These are phyloP conservation scores for Suillus alpinus DNA, from an alignment of 768 basidiomycete species.

Conservation along the genomic window DNA sequence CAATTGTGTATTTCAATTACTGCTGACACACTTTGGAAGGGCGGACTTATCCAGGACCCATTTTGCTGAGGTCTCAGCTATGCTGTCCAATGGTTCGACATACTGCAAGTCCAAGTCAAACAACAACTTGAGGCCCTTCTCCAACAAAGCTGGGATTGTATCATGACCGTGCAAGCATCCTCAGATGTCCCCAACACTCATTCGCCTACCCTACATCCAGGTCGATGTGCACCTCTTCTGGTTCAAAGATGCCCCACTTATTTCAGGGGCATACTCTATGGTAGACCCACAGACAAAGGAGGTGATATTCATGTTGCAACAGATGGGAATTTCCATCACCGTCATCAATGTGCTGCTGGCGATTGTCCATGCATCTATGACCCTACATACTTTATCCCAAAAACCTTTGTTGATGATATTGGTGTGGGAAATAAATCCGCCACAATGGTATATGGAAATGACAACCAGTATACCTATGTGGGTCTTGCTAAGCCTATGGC, in stretches of 20 bases:
- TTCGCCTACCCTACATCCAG: neutral
- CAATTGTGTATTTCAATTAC: conserved; percentile 13
- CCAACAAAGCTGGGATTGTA: conserved; percentile 1
- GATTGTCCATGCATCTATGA: conserved; percentile 33
- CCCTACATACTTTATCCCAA: conserved; percentile 31
- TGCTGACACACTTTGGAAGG: conserved; percentile 14
- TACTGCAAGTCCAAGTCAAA: conserved; percentile 18
- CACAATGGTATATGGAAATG: too few relatives aligned
- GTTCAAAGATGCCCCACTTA: neutral
- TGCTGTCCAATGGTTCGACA: conserved; percentile 31
- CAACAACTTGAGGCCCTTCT: conserved; percentile 4
- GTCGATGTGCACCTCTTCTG: neutral
- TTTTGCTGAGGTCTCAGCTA: conserved; percentile 26
- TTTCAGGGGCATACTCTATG: neutral
- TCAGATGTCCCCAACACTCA: neutral
- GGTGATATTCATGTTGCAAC: conserved; percentile 36
- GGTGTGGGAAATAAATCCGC: too few relatives aligned
- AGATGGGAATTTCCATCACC: conserved; percentile 41
- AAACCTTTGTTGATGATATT: conserved; percentile 30
- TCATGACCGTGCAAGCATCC: neutral
- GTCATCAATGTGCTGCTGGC: conserved; percentile 28
- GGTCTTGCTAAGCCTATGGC: too few relatives aligned
- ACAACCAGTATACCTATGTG: too few relatives aligned
- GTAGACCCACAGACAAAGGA: conserved; percentile 14
- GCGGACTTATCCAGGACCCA: conserved; percentile 23